Base-by-base conservation (phyloP, 768 basidiomycete genomes). In the Suillus lakei region DNA sequence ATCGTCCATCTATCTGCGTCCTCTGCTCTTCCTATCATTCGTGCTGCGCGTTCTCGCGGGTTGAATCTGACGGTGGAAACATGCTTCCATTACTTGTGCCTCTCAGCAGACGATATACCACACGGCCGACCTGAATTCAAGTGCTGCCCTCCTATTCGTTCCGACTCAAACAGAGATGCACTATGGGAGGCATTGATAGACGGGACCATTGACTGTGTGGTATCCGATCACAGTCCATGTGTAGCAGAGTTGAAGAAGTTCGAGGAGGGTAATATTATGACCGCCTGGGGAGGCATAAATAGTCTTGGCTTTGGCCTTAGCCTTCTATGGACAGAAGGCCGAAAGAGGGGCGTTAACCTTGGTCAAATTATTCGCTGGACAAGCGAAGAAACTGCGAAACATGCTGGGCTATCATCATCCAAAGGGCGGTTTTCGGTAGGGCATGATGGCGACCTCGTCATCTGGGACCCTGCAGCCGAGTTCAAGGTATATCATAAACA, bases 151-250 rank as follows among this genome's bases (percentile, higher is more conserved):
- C 98, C 97, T 5, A 92, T 99, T 67, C 87, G 97, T 53, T 86
- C 88, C 46, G 78, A 81, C 12, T 76, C 74, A 4, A 99, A 99
- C 75, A 82, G 90, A 63, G 88, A 93, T 55, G 74, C 79, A 46
- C 81, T 99, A 4, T 96, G 95, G 94, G 84, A 85, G 21, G 97
- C 93, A 1, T 78, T 99, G 64, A 76, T 85, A 61, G 91, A 91
- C 54, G 96, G 93, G 2, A 82, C 88, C 48, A 95, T 99, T 70
- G 94, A 98, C 78, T 96, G 86, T 72, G 89, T 99, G 61, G 96
- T 99, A 8, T 97, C 95, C 61, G 97, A 99, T 79, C 97, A 99
- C 74, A 96, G 93, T 68, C 96, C 96, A 18, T 98, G 96, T 76
- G 83, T 92, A 15, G 80, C 86, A 28, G 88, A 89, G 70, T 80